Percentiles rank a stretch among this genome's conserved stretches.
Conservation (phyloP, 352 stramenopile genomes). For the Globisporangium apiculatum region DNA sequence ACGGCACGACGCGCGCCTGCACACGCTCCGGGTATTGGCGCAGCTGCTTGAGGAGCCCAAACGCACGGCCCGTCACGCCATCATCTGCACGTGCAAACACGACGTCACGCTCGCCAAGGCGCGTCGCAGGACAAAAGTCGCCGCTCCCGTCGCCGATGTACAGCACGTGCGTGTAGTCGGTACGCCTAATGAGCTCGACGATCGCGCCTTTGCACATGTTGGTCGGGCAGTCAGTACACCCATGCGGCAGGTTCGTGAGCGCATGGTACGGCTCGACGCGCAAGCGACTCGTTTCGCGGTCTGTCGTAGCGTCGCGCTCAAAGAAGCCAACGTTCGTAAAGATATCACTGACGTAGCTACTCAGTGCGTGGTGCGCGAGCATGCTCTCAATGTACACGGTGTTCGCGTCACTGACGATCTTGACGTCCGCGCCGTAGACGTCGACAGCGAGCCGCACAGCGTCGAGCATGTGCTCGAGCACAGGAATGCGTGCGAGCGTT, state of each 20-base stretch:
- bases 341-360: constrained; percentile 30
- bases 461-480: constrained; percentile 64
- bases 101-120: constrained; percentile 35
- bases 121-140: constrained; percentile 59
- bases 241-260: constrained; percentile 27
- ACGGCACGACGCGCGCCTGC: constrained; percentile 39
- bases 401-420: constrained; percentile 78
- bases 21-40: constrained; percentile 24
- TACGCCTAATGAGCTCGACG: constrained; percentile 32
- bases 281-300: constrained; percentile 21
- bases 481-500: constrained; percentile 40
- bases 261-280: constrained; percentile 51
- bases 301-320: constrained; percentile 10
- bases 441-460: constrained; percentile 42
- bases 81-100: constrained; percentile 60
- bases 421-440: constrained; percentile 30
- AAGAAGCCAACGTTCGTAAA: constrained; percentile 53
- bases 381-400: constrained; percentile 77
- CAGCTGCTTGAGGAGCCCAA: constrained; percentile 51
- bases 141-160: constrained; percentile 70
- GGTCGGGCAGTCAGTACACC: constrained; percentile 44
- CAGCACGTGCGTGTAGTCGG: constrained; percentile 33
- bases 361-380: constrained; percentile 33
- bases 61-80: constrained; percentile 28
- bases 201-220: constrained; percentile 85